phyloP scores from a whole-genome alignment of 192 early-diverging fungal genomes.

The Allomyces macrogynus region DNA sequence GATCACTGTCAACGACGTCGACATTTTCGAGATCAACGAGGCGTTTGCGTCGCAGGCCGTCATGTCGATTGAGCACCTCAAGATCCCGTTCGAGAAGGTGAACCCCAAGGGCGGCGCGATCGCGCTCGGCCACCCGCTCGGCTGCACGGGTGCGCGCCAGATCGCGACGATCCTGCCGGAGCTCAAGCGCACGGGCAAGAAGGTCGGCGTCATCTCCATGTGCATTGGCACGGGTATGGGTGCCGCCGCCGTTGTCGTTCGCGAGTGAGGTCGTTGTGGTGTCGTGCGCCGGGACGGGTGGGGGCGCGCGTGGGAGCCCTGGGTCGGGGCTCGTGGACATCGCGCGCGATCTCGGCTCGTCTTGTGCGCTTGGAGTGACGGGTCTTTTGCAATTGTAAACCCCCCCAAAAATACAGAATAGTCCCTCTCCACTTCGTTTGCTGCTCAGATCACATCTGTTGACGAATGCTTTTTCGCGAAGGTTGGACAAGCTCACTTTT shows the following conservation, averaged over 20 bases:
- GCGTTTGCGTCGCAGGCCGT: constrained; percentile 95
- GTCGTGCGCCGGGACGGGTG: no score
- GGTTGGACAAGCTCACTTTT: no score
- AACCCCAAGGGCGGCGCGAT: constrained; percentile 98
- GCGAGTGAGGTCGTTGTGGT: constrained; percentile 21
- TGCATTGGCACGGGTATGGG: constrained; percentile 85
- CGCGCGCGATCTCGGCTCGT: no score
- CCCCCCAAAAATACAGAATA: no score
- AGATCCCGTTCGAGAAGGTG: constrained; percentile 71
- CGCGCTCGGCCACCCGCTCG: constrained; percentile 87
- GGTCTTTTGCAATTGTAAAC: no score
- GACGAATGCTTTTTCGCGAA: no score
- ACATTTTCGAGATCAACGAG: constrained; percentile 87
- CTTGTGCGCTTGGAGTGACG: no score
- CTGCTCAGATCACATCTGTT: no score
- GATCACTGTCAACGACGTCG: constrained; percentile 53
- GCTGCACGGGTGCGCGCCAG: constrained; percentile 88
- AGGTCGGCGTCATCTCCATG: constrained; percentile 74
- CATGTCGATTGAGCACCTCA: constrained; percentile 73
- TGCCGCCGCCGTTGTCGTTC: constrained; percentile 69
- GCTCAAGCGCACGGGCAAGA: constrained; percentile 66
- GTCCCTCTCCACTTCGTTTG: no score
- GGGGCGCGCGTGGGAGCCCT: no score
- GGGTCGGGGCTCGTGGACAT: no score
- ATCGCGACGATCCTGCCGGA: constrained; percentile 85